These are phyloP conservation scores for Plenodomus biglobosus DNA, from an alignment of 2,329 filamentous ascomycete species.

Conservation along the genomic window DNA sequence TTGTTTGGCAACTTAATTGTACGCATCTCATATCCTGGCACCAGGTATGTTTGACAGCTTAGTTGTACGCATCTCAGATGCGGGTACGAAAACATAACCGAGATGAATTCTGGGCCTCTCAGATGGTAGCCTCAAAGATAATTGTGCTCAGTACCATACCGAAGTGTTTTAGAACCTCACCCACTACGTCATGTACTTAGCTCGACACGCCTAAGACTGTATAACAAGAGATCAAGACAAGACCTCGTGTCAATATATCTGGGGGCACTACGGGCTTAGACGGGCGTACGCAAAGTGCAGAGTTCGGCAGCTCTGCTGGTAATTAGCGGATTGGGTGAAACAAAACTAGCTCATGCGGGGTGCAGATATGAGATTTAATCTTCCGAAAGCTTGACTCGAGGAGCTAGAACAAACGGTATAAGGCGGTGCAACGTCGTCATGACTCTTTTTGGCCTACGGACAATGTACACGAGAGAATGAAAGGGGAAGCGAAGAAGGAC, in stretches of 20 bases:
- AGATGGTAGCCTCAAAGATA: not conserved
- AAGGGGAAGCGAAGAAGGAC: not conserved
- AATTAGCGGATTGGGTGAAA: not conserved
- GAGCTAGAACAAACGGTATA: not conserved
- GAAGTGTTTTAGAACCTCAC: not conserved
- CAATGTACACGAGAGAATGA: not conserved
- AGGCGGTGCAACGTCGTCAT: not conserved
- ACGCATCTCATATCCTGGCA: too few species aligned
- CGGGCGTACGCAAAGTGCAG: constrained; percentile 4
- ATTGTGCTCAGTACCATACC: not conserved
- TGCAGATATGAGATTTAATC: constrained; percentile 8
- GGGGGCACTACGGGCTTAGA: constrained; percentile 5
- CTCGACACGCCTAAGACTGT: not conserved
- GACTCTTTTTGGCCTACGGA: not conserved
- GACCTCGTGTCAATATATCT: constrained; percentile 7
- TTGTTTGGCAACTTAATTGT: too few species aligned
- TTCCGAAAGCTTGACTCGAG: constrained; percentile 7
- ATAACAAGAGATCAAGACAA: not conserved
- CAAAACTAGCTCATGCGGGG: constrained; percentile 2
- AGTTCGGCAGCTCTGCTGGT: not conserved
- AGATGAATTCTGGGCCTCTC: constrained; percentile 3
- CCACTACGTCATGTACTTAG: not conserved
- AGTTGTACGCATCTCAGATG: constrained; percentile 7
- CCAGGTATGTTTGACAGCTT: too few species aligned
- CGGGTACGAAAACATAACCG: constrained; percentile 7